These are phyloP conservation scores for Cutaneotrichosporon daszewskae DNA, from an alignment of 1,284 basidiomycete genomes.

Conservation along the genomic window DNA sequence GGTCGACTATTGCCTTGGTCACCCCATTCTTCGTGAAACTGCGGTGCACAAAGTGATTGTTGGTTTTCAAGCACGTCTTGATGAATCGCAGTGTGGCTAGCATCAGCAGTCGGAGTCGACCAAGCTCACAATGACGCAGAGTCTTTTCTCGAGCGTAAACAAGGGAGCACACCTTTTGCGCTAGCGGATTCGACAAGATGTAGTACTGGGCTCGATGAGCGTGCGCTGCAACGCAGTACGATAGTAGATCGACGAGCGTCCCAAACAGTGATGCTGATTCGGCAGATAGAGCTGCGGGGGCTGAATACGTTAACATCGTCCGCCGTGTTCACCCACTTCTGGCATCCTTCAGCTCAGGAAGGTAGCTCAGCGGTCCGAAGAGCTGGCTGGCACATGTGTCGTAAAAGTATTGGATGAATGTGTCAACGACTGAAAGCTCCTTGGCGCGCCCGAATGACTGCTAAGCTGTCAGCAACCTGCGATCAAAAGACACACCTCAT, in stretches of 20 bases:
- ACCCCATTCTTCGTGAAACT: slow-evolving; percentile 82
- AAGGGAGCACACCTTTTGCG: slow-evolving; percentile 67
- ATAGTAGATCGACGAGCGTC: slow-evolving; percentile 82
- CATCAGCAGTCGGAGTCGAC: slow-evolving; percentile 1
- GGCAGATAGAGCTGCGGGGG: not conserved
- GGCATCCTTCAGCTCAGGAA: slow-evolving; percentile 55
- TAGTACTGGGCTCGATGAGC: slow-evolving; percentile 86
- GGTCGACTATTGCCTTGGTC: slow-evolving; percentile 71
- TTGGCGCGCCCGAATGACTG: slow-evolving; percentile 12
- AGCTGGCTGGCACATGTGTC: slow-evolving; percentile 64
- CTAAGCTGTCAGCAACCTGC: not conserved
- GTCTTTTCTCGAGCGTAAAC: slow-evolving; percentile 83
- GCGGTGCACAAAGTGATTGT: slow-evolving; percentile 78
- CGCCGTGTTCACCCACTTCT: not conserved
- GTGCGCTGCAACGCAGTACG: slow-evolving; percentile 82
- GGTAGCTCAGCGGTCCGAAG: slow-evolving; percentile 69
- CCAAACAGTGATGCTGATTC: slow-evolving; percentile 61
- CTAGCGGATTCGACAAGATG: slow-evolving; percentile 71
- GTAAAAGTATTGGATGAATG: slow-evolving; percentile 90
- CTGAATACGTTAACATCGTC: not conserved
- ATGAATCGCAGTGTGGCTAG: slow-evolving; percentile 86
- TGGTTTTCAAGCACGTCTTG: slow-evolving; percentile 73
- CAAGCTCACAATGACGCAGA: slow-evolving; percentile 66
- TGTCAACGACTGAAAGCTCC: slow-evolving; percentile 55
- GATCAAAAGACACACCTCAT: slow-evolving; percentile 39